These are phyloP conservation scores for Fraxinus quadrangulata DNA, from an alignment of 257 asterid genomes.

Conservation along the genomic window DNA sequence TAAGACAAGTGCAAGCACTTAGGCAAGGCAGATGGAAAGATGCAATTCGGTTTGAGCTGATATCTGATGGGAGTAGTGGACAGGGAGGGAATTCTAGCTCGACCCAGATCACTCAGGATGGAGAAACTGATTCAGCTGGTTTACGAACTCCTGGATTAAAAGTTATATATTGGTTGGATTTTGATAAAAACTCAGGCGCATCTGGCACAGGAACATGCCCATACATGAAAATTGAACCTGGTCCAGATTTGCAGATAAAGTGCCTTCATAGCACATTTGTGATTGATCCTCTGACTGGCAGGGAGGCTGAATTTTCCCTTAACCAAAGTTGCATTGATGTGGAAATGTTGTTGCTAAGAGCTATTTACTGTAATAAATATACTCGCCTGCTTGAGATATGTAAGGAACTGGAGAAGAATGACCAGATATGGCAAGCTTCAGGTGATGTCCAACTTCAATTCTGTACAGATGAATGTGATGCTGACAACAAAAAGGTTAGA, in stretches of 20 bases:
- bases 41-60: constrained; percentile 95
- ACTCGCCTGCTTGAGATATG: constrained; percentile 90
- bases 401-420: constrained; percentile 81
- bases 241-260: constrained; percentile 82
- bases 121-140: constrained; percentile 73
- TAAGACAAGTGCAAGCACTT: constrained; percentile 90
- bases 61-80: constrained; percentile 76
- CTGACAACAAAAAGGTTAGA: constrained; percentile 56
- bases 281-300: constrained; percentile 82
- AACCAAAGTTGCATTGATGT: constrained; percentile 81
- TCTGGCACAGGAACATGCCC: constrained; percentile 71
- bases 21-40: constrained; percentile 96
- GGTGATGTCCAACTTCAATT: constrained; percentile 78
- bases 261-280: constrained; percentile 87
- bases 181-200: constrained; percentile 65
- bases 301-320: constrained; percentile 82
- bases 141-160: constrained; percentile 94
- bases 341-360: constrained; percentile 84
- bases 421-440: constrained; percentile 67
- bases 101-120: constrained; percentile 65
- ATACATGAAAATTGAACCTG: constrained; percentile 88
- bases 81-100: constrained; percentile 61
- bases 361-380: constrained; percentile 79
- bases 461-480: constrained; percentile 48
- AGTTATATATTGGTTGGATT: constrained; percentile 89